These are phyloP conservation scores for Globisporangium cederbergense DNA, from an alignment of 352 stramenopile genomes.

Conservation along the genomic window DNA sequence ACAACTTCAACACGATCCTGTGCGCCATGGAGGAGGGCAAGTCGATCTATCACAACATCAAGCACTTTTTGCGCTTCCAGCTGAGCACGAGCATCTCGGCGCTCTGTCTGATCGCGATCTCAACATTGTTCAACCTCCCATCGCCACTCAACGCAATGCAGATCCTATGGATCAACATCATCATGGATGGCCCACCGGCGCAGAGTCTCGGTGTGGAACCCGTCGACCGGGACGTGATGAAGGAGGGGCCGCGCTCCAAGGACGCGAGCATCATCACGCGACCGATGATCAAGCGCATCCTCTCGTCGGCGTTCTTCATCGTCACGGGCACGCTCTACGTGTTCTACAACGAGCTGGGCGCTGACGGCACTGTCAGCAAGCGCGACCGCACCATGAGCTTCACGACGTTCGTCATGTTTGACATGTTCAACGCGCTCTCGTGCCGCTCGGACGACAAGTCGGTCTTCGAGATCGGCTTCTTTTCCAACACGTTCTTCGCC, in stretches of 20 bases:
- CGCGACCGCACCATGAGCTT: conserved; percentile 98
- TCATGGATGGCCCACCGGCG: conserved; percentile 93
- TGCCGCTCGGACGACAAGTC: conserved; percentile 94
- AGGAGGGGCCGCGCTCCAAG: conserved; percentile 76
- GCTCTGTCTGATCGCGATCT: conserved; percentile 76
- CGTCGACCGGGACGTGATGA: conserved; percentile 82
- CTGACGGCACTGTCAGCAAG: conserved; percentile 89
- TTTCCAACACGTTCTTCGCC: conserved; percentile 93
- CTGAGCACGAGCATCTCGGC: conserved; percentile 95
- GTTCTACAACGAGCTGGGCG: conserved; percentile 79
- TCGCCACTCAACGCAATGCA: conserved; percentile 93
- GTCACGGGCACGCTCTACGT: conserved; percentile 78
- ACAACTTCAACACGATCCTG: conserved; percentile 97
- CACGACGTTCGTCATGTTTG: conserved; percentile 98
- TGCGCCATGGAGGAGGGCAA: conserved; percentile 94
- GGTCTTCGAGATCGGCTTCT: conserved; percentile 89
- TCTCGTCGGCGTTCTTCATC: conserved; percentile 73
- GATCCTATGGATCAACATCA: conserved; percentile 98
- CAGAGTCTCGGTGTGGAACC: conserved; percentile 87
- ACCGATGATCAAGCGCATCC: conserved; percentile 61
- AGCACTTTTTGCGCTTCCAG: conserved; percentile 97
- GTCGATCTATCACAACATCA: conserved; percentile 96
- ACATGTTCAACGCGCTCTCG: conserved; percentile 97
- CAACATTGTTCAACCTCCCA: conserved; percentile 58
- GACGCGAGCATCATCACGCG: conserved; percentile 79